Base-by-base conservation (phyloP, 75 land plant genomes). In the Picea sitchensis region DNA sequence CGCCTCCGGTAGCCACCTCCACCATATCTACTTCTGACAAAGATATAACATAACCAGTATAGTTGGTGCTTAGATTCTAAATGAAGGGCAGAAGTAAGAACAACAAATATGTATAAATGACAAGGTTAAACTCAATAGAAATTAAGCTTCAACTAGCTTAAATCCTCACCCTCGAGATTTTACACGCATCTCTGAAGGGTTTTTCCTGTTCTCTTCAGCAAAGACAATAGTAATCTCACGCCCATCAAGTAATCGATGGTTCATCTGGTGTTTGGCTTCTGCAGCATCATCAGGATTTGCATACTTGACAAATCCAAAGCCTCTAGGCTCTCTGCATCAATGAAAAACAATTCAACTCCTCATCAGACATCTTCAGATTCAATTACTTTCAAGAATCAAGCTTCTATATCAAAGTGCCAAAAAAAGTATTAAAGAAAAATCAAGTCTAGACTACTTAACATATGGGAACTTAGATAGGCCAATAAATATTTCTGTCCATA, bases 291-390 rank as follows among this genome's bases (percentile, higher is more conserved):
- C 86, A 78, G 88, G 84, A 76, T 92, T 82, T 34, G 88, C 78
- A 69, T 81, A 94, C 76, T 94, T 90, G 62, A 94, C 96, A 85
- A 94, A 94, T 65, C 95, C 96, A 90, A 94, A 94, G 9, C 96
- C 96, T 63, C 96, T 87, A 34, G 92, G 96, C 82, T 90, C 92
- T 78, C 96, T 94, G 56, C 74, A 71, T 51, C 56, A n/a, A 20
- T 11, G 6, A 65, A 13, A 32, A 71, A 44, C 54, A 71, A 14
- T 20, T 41, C 23, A 44, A 36, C 31, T 1, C 21, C 56, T 41
- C 56, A n/a, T 44, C 26, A 71, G 21, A 44, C 54, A 71, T 44
- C 56, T 44, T 38, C 34, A 71, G 23, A 44, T 71, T 41, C 20
- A 4, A 0, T 17, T 71, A 41, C 74, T 15, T 71, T 71, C 9